These are phyloP conservation scores for Ilex paraguariensis DNA, from an alignment of 305 asterid species.

Conservation along the genomic window DNA sequence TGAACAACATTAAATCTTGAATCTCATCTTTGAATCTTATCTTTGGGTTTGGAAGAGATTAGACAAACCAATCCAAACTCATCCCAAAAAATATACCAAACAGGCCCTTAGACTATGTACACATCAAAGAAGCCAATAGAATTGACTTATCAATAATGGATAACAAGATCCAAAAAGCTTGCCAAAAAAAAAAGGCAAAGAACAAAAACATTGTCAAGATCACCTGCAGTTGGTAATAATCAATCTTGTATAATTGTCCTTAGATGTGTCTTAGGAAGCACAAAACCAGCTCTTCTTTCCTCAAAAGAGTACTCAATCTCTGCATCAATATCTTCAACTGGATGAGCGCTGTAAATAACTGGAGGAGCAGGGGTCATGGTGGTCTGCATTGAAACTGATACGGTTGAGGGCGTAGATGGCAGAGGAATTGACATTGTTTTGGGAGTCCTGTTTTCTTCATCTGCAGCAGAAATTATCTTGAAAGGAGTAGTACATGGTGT, in stretches of 20 bases:
- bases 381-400: constrained; percentile 63
- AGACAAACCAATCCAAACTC: no score
- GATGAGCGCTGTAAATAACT: constrained; percentile 11
- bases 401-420: constrained; percentile 64
- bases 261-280: constrained; percentile 37
- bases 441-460: constrained; percentile 72
- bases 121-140: constrained; percentile 29
- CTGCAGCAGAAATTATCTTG: constrained; percentile 37
- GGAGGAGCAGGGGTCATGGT: constrained; percentile 46
- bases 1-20: no score
- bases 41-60: no score
- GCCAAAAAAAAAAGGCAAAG: constrained; percentile 7
- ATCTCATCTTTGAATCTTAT: no score
- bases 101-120: constrained; percentile 24
- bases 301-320: constrained; percentile 82
- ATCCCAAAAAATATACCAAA: no score
- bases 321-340: constrained; percentile 30
- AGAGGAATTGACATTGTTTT: constrained; percentile 35
- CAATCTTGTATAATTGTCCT: constrained; percentile 26
- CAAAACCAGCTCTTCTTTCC: constrained; percentile 74
- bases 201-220: background rate
- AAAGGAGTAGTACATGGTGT: constrained; percentile 63
- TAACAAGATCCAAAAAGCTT: constrained; percentile 15
- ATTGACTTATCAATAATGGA: constrained; percentile 30
- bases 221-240: background rate